Evolutionary conservation across 2,329 filamentous ascomycete genomes (phyloP).

Genomic region (Fusarium palustre): DNA sequence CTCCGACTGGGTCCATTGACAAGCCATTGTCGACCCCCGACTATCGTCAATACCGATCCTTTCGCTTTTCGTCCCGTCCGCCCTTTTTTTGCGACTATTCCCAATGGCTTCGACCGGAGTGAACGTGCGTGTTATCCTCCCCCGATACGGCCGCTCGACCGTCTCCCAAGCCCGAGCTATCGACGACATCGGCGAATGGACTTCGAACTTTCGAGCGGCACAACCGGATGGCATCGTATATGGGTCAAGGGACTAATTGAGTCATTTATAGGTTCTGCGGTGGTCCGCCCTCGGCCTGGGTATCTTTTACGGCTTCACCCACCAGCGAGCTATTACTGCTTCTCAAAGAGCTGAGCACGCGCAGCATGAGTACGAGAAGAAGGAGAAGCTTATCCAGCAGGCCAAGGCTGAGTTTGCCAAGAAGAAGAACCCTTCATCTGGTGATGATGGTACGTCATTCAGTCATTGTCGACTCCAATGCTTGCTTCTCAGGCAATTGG

Average conservation of each 20-base stretch:
- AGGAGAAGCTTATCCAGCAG: slow-evolving; percentile 90
- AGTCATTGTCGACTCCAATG: slow-evolving; percentile 4
- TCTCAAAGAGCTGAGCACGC: slow-evolving; percentile 76
- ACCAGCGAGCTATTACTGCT: slow-evolving; percentile 84
- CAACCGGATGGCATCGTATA: slow-evolving; percentile 20
- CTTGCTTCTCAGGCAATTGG: slow-evolving; percentile 25
- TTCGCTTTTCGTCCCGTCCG: slow-evolving; percentile 54
- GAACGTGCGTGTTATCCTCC: slow-evolving; percentile 66
- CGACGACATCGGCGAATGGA: slow-evolving; percentile 28
- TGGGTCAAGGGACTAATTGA: slow-evolving; percentile 47
- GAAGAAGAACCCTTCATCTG: slow-evolving; percentile 69
- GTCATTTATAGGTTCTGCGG: slow-evolving; percentile 81
- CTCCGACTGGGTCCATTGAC: slow-evolving; percentile 60
- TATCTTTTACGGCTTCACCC: slow-evolving; percentile 94
- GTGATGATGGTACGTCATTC: slow-evolving; percentile 50
- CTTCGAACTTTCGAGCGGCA: slow-evolving; percentile 29
- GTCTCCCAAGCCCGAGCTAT: slow-evolving; percentile 36
- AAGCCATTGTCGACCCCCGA: slow-evolving; percentile 55
- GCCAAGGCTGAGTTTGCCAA: slow-evolving; percentile 92
- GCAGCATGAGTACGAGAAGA: slow-evolving; percentile 88
- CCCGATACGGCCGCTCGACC: slow-evolving; percentile 43
- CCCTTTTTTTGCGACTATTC: slow-evolving; percentile 57
- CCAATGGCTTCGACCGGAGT: slow-evolving; percentile 76
- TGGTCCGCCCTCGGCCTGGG: slow-evolving; percentile 94
- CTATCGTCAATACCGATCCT: slow-evolving; percentile 51